Evolutionary conservation across 1,284 basidiomycete species (phyloP).

Genomic region (Jaminaea rosea): DNA sequence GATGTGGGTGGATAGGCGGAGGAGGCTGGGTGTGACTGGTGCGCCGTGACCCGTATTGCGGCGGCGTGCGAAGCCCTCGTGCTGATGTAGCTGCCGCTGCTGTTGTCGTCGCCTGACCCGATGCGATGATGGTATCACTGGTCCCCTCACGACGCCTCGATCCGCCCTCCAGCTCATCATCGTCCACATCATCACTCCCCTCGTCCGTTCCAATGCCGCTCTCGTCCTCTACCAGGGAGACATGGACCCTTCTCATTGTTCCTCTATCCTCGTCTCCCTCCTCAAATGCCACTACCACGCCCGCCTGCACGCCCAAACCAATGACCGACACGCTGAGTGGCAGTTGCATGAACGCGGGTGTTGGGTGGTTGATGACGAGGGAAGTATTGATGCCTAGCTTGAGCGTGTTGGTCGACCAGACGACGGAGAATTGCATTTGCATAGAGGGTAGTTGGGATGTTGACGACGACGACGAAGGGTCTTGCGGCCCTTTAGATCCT

Average conservation of each 20-base stretch:
- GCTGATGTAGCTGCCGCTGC: not conserved
- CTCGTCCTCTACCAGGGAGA: conserved; percentile 76
- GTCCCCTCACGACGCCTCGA: not conserved
- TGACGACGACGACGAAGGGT: too few relatives aligned
- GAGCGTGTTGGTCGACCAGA: conserved; percentile 34
- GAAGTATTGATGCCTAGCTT: conserved; percentile 71
- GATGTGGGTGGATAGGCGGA: not conserved
- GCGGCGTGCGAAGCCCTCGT: not conserved
- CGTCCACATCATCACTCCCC: conserved; percentile 14
- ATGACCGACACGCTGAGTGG: conserved; percentile 85
- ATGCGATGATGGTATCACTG: not conserved
- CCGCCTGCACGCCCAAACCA: conserved; percentile 74
- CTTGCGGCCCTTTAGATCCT: too few relatives aligned
- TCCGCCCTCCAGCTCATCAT: conserved; percentile 1
- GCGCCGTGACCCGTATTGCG: not conserved
- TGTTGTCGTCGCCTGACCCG: not conserved
- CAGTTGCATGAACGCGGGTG: conserved; percentile 85
- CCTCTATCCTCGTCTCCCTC: conserved; percentile 55
- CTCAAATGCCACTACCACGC: conserved; percentile 82
- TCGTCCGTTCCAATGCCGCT: conserved; percentile 59
- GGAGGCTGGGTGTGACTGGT: not conserved
- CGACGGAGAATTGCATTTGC: conserved; percentile 31
- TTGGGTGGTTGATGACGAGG: conserved; percentile 90
- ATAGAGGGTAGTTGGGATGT: conserved; percentile 20
- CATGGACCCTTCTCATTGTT: conserved; percentile 58